Conservation (phyloP, 192 early-diverging fungal species). For the Backusella macrospora region DNA sequence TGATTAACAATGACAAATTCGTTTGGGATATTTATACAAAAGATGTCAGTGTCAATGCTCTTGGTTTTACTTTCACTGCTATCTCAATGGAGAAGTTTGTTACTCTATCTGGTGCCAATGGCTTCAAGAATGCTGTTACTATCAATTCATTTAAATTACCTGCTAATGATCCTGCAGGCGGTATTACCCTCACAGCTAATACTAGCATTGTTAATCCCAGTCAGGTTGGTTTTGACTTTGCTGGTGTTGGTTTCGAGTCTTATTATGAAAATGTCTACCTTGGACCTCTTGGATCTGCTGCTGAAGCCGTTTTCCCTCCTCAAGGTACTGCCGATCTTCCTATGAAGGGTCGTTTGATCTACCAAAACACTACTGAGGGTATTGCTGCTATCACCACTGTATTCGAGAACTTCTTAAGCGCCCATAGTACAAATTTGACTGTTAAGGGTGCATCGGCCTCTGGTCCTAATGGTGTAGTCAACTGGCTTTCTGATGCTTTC, state of each 20-base stretch:
- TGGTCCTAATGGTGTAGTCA: slow-evolving; percentile 41
- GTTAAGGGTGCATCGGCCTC: slow-evolving; percentile 33
- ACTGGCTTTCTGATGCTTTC: slow-evolving; percentile 50
- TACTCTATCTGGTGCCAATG: slow-evolving; percentile 46
- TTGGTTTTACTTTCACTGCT: slow-evolving; percentile 48
- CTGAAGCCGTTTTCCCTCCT: slow-evolving; percentile 46
- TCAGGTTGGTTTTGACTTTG: slow-evolving; percentile 53
- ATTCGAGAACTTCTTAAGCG: slow-evolving; percentile 55
- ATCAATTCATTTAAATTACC: slow-evolving; percentile 52
- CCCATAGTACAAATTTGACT: slow-evolving; percentile 31
- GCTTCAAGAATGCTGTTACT: slow-evolving; percentile 40
- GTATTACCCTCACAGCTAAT: slow-evolving; percentile 63
- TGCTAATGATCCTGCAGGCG: slow-evolving; percentile 56
- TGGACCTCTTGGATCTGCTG: slow-evolving; percentile 58
- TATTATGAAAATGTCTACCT: slow-evolving; percentile 43
- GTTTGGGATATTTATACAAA: slow-evolving; percentile 46
- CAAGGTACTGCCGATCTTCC: slow-evolving; percentile 37
- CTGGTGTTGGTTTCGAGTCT: slow-evolving; percentile 50
- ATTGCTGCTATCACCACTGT: slow-evolving; percentile 52
- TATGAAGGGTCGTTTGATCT: slow-evolving; percentile 53
- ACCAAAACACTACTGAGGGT: slow-evolving; percentile 47
- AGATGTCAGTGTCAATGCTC: slow-evolving; percentile 52
- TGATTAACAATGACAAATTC: slow-evolving; percentile 49
- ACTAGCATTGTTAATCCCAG: slow-evolving; percentile 66
- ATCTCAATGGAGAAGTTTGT: slow-evolving; percentile 55